Conservation (phyloP, 2,329 filamentous ascomycete genomes). For the Coniosporium tulheliwenetii region DNA sequence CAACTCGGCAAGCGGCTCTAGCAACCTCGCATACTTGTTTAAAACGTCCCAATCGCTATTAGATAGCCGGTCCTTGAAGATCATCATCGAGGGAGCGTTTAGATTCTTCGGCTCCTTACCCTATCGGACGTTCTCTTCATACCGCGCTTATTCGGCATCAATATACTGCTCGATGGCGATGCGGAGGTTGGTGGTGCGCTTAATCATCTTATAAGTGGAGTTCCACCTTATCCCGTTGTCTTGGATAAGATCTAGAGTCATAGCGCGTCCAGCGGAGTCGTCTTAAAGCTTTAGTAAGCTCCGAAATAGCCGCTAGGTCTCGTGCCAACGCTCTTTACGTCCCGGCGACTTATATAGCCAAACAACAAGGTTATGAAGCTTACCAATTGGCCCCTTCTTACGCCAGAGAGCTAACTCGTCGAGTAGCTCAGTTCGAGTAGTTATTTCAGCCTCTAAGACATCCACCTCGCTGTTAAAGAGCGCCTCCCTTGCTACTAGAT, state of each 20-base stretch:
- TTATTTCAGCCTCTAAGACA: slow-evolving; percentile 2
- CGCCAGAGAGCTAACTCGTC: slow-evolving; percentile 4
- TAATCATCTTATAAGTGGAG: too few species aligned
- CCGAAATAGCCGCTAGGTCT: too few species aligned
- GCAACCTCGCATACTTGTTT: not conserved
- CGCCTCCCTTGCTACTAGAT: slow-evolving; percentile 5
- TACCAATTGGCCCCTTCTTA: slow-evolving; percentile 3
- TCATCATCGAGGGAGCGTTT: not conserved
- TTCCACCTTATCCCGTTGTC: too few species aligned
- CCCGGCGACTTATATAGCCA: slow-evolving; percentile 3
- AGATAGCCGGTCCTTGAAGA: slow-evolving; percentile 1
- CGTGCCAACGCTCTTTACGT: slow-evolving; percentile 1
- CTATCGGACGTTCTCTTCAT: too few species aligned
- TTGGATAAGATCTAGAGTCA: slow-evolving; percentile 2
- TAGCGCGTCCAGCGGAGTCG: not conserved
- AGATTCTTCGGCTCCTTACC: too few species aligned
- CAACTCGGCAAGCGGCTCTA: not conserved
- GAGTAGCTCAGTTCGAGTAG: not conserved
- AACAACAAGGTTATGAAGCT: slow-evolving; percentile 5
- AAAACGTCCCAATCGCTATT: slow-evolving; percentile 3
- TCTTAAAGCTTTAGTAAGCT: not conserved
- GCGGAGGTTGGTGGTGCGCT: slow-evolving; percentile 3
- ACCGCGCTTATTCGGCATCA: not conserved
- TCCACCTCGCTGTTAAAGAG: slow-evolving; percentile 4
- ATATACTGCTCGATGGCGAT: slow-evolving; percentile 5